phyloP scores from a whole-genome alignment of 768 basidiomycete genomes.

The Strobilomyces dryophilus region DNA sequence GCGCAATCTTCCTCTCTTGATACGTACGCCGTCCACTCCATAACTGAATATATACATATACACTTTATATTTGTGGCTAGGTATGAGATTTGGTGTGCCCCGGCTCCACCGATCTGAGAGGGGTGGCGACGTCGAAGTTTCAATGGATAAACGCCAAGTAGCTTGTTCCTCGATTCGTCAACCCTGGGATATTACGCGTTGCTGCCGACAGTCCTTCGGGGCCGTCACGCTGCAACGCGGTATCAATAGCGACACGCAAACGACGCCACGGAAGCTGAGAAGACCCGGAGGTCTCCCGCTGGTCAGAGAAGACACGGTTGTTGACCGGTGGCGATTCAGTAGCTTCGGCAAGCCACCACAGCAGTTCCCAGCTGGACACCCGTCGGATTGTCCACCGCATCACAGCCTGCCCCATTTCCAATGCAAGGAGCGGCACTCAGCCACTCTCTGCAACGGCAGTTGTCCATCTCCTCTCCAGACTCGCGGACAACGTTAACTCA shows the following conservation, averaged over 20 bases:
- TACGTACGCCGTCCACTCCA: too few species aligned
- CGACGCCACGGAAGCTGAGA: too few species aligned
- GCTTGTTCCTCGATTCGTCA: conserved; percentile 23
- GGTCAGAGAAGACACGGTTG: conserved; percentile 26
- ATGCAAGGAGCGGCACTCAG: conserved; percentile 9
- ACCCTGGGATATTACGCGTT: conserved; percentile 18
- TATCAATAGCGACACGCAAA: conserved; percentile 18
- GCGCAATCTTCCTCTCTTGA: too few species aligned
- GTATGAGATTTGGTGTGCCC: too few species aligned
- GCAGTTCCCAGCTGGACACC: conserved; percentile 27
- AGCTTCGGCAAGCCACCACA: conserved; percentile 28
- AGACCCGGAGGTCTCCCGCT: conserved; percentile 14
- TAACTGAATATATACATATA: too few species aligned
- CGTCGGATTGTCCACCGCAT: conserved; percentile 3
- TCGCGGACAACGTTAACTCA: conserved; percentile 21
- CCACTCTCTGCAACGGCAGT: conserved; percentile 26
- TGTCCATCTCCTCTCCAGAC: conserved; percentile 23
- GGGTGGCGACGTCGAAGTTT: conserved; percentile 27
- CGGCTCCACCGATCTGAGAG: conserved; percentile 10
- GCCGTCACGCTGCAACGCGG: neutral
- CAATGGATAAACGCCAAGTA: conserved; percentile 31
- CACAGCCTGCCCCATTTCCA: neutral
- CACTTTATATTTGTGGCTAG: too few species aligned
- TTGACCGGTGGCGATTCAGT: conserved; percentile 1
- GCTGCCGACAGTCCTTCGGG: conserved; percentile 12